Evolutionary conservation across 768 basidiomycete genomes (phyloP), one percentile per base, ranked within the genome.

Genomic region (Kwoniella shandongensis): DNA sequence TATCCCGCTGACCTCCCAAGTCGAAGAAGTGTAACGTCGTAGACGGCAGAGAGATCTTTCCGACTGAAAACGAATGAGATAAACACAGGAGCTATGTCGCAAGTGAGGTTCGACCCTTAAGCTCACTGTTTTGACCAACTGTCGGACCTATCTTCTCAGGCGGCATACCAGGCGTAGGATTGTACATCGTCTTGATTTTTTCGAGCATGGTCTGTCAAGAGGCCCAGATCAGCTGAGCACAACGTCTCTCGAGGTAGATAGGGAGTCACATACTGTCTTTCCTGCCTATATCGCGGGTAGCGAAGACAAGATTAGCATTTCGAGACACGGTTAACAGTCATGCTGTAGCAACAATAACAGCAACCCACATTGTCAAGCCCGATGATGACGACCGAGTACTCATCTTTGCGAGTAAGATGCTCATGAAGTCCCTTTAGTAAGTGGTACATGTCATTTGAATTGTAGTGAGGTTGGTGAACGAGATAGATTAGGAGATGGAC

Each of bases 11-110:
- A 0, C 94, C 94, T 11, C 96, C 94, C 10, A 99, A 81, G 72
- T 99, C 96, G 85, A 91, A 96, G 81, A 98, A 97, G 71, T 91
- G 89, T 25, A 98, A 83, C 26, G 94, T 88, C 0, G 91, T 92
- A 0, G 92, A 94, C 0, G 96, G 91, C 4, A 99, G 82, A 0
- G 85, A 86, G 57, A 98, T 92, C 74, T 89, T 90, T 36, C 94
- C 96, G 76, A 88, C 94, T 96, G 67, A 32, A 6, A 6, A 32
- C 15, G 47, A 27, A 20, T 51, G 38, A 13, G 17, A 32, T 20
- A 26, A 35, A n/a, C 36, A 44, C 32, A 49, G 45, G 32, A 29
- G 6, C n/a, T 36, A 46, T 30, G 8, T 25, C n/a, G n/a, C 52
- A 15, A 23, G 36, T 38, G 36, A 38, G 36, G 36, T 38, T 38